Conservation (phyloP, 2,329 filamentous ascomycete species). For the Zasmidium citrigriseum region DNA sequence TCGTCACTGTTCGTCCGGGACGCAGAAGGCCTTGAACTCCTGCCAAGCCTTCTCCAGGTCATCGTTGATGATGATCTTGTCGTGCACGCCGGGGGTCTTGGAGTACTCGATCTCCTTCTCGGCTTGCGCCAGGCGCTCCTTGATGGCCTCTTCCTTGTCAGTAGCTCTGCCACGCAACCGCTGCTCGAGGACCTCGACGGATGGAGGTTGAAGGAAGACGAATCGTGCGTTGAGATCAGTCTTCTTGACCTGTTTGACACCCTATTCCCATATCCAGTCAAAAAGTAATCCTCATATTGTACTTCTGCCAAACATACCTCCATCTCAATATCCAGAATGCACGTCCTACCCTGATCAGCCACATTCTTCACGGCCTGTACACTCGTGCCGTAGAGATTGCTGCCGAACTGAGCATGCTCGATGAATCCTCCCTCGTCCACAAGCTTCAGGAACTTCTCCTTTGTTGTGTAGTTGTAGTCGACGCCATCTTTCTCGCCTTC, state of each 20-base stretch:
- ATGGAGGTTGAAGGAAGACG: slow-evolving; percentile 82
- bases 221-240: slow-evolving; percentile 75
- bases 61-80: slow-evolving; percentile 67
- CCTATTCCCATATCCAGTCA: slow-evolving; percentile 45
- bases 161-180: slow-evolving; percentile 74
- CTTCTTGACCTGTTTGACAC: slow-evolving; percentile 88
- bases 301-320: slow-evolving; percentile 58
- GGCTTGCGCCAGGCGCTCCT: slow-evolving; percentile 70
- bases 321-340: slow-evolving; percentile 95
- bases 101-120: slow-evolving; percentile 73
- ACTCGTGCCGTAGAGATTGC: slow-evolving; percentile 84
- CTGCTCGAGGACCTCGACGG: slow-evolving; percentile 70
- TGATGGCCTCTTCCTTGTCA: slow-evolving; percentile 72
- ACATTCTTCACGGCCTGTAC: slow-evolving; percentile 77
- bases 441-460: slow-evolving; percentile 67
- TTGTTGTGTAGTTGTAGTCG: slow-evolving; percentile 78
- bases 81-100: slow-evolving; percentile 65
- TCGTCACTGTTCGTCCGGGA: slow-evolving; percentile 21
- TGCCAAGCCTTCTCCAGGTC: slow-evolving; percentile 59
- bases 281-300: background rate
- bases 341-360: slow-evolving; percentile 67
- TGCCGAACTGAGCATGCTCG: slow-evolving; percentile 82
- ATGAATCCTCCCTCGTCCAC: slow-evolving; percentile 74
- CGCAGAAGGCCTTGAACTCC: slow-evolving; percentile 45
- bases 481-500: slow-evolving; percentile 72